Conservation (phyloP, 495 filamentous ascomycete genomes). For the Penicillium taxi region DNA sequence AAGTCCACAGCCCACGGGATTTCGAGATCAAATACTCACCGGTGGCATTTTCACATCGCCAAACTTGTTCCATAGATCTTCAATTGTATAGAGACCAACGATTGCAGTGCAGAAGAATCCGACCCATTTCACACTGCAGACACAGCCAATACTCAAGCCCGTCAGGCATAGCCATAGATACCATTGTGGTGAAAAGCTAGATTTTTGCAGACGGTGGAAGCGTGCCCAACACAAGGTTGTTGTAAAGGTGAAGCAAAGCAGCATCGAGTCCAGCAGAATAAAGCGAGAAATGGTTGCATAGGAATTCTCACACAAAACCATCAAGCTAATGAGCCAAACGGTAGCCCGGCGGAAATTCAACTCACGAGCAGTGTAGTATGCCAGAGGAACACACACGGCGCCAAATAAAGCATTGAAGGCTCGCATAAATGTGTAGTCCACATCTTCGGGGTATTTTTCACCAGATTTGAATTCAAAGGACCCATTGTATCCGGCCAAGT, state of each 20-base stretch:
- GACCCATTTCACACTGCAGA: constrained; percentile 97
- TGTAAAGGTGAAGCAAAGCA: constrained; percentile 94
- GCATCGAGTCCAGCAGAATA: constrained; percentile 95
- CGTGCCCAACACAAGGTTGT: constrained; percentile 94
- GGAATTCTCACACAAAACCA: constrained; percentile 97
- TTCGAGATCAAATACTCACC: constrained; percentile 42
- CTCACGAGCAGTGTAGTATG: constrained; percentile 89
- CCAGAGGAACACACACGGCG: constrained; percentile 83
- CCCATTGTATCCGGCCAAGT: constrained; percentile 94
- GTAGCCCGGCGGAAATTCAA: constrained; percentile 76
- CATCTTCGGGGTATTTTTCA: constrained; percentile 83
- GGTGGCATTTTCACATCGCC: constrained; percentile 86
- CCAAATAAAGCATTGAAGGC: constrained; percentile 95
- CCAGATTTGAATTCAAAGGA: constrained; percentile 99
- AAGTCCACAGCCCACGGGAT: too few species aligned
- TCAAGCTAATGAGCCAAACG: constrained; percentile 89
- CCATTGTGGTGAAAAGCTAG: constrained; percentile 85
- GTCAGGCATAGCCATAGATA: constrained; percentile 86
- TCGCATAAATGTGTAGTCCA: constrained; percentile 98
- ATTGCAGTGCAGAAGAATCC: constrained; percentile 90
- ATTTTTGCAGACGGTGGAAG: constrained; percentile 77
- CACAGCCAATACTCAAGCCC: constrained; percentile 90
- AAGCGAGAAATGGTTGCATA: constrained; percentile 98
- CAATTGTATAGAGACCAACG: constrained; percentile 90
- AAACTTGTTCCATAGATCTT: constrained; percentile 98